Evolutionary conservation across 2,329 filamentous ascomycete genomes (phyloP), one percentile per base, ranked within the genome.

Genomic region (Alternaria solani): DNA sequence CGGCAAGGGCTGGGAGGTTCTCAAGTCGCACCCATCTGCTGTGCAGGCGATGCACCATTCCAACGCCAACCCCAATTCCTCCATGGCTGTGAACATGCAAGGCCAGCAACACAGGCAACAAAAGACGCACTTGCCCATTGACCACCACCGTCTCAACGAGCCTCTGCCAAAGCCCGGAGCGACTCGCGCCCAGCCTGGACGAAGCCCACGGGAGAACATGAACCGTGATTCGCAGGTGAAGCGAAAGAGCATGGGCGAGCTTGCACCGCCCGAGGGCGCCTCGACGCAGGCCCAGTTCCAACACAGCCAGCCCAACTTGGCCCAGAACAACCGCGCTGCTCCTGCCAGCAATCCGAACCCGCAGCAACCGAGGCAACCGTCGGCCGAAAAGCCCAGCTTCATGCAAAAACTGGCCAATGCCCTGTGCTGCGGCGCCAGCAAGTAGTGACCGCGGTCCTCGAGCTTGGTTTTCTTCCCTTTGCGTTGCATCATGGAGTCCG

Each of bases 271-370:
- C 71, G 90, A 94, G 76, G 92, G 91, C 73, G 68, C 68, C 9
- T 97, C 93, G 76, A 97, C 93, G 66, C 92, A 96, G 81, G 94
- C 94, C 69, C 94, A 97, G 78, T 97, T 97, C 85, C 93, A 96
- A 83, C 94, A 93, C 86, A 97, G 93, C 83, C 92, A 91, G 75
- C 92, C 93, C 79, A 95, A 97, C 79, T 86, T 96, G 56, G 68
- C 71, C 67, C 87, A 91, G 51, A 88, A 87, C 72, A 88, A 87
- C 72, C 84, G 89, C 75, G 86, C 86, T 62, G 85, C 81, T 63
- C 81, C 83, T 25, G 69, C 68, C 48, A 68, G 73, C 48, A 77
- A 70, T 54, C 75, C 72, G 43, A 75, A 66, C 38, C 86, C 84
- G 61, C 83, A 84, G 67, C 86, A 86, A 75, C 82, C 78, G 69